Base-by-base conservation (phyloP, 2,329 filamentous ascomycete genomes). In the Fusarium sacchari region DNA sequence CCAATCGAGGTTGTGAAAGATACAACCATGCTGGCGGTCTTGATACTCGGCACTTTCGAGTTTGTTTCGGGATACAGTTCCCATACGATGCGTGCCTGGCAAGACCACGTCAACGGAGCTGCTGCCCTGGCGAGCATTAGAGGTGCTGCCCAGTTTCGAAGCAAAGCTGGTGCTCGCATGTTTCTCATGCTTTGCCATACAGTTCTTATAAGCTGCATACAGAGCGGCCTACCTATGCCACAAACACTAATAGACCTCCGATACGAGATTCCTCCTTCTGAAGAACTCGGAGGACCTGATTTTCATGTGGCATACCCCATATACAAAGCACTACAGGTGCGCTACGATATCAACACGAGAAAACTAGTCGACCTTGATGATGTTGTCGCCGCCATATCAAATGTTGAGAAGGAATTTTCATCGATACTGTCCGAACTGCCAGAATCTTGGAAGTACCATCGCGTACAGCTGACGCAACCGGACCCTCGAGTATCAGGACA, bases 41-140 rank as follows among this genome's bases (percentile, higher is more conserved):
- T 89, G 52, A 85, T 90, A 50, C 82, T 90, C 11, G 85, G 86
- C 47, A 85, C 88, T 9, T 90, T 87, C 70, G 88, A 89, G 77
- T 87, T 86, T 73, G 82, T 89, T 67, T 85, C 86, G 17, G 86
- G 87, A 22, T 82, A 80, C 26, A 84, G 82, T 12, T 79, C 82
- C 13, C 82, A 84, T 59, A 88, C 86, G 0, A 81, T 88, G 72
- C 79, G 82, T 59, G 86, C 86, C 17, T 89, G 87, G 85, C 84
- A 87, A 64, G 81, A 87, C 59, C 88, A 89, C 73, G 82, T 89
- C 42, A 85, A 85, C 53, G 88, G 87, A 15, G 88, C 88, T 5
- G 84, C 85, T 6, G 83, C 84, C 9, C 80, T 90, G 28, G 85
- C 87, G 14, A 83, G 82, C 58, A 81, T 89, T 71, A 84, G 88